Conservation (phyloP, 257 asterid genomes). For the Salvia rosmarinus region DNA sequence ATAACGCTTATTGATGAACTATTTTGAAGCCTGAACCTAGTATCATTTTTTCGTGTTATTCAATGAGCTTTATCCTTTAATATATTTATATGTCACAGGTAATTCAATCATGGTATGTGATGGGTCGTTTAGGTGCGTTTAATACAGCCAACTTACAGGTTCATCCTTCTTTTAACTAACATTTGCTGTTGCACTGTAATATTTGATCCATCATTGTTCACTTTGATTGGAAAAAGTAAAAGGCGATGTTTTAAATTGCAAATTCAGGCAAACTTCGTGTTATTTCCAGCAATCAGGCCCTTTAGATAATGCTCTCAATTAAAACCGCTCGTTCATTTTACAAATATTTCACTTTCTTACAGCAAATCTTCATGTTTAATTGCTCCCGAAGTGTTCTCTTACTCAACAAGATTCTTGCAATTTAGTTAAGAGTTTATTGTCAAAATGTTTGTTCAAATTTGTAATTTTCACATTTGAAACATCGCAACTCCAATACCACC, state of each 20-base stretch:
- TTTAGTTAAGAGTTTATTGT: neutral
- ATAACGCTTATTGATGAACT: constrained; percentile 1
- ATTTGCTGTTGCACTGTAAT: neutral
- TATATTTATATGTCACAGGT: constrained; percentile 54
- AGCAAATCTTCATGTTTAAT: neutral
- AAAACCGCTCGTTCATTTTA: no score
- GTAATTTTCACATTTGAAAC: neutral
- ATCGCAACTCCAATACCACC: no score
- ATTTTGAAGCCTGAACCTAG: constrained; percentile 18
- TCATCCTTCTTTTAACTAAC: constrained; percentile 12
- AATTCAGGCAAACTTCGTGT: no score
- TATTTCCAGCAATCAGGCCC: no score
- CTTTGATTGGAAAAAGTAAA: no score
- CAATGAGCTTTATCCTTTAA: constrained; percentile 13
- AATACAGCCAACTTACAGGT: constrained; percentile 93
- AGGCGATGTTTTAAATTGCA: no score
- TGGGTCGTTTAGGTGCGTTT: constrained; percentile 95
- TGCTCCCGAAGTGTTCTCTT: neutral
- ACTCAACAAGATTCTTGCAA: neutral
- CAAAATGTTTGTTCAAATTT: neutral
- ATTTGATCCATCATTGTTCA: neutral
- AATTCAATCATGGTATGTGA: constrained; percentile 93
- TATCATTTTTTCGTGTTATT: neutral
- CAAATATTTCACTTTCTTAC: no score
- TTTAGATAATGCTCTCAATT: no score